A percentile compares a stretch with the other conserved stretches of the same genome.
These are phyloP conservation scores for Termitomyces heimii DNA, from an alignment of 768 basidiomycete species.

Conservation along the genomic window DNA sequence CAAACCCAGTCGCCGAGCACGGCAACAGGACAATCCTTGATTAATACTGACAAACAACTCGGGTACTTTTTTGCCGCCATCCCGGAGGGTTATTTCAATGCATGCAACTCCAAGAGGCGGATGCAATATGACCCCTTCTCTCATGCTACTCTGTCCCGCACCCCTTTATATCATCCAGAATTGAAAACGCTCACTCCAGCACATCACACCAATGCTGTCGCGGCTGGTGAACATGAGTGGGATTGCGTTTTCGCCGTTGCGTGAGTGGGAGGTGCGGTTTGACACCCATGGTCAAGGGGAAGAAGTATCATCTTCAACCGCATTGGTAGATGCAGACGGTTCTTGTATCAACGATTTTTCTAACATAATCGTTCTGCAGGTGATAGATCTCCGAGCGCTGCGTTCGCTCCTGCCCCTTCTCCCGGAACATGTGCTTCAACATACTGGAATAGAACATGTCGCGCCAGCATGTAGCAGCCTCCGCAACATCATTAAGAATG, in stretches of 20 bases:
- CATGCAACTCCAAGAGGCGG: background rate
- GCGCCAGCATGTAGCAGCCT: background rate
- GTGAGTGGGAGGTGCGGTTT: background rate
- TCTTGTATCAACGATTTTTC: background rate
- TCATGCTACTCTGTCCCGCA: background rate
- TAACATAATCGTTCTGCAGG: background rate
- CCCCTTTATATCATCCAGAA: background rate
- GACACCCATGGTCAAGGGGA: background rate
- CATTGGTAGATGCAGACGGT: background rate
- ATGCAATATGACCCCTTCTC: background rate
- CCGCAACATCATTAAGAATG: background rate
- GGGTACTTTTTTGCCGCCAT: background rate
- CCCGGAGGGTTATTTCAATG: background rate
- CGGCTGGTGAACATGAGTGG: background rate
- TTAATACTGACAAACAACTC: background rate
- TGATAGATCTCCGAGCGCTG: background rate
- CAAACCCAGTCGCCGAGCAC: background rate
- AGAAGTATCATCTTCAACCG: background rate
- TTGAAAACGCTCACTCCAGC: background rate
- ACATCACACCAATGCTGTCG: background rate
- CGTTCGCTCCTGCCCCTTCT: background rate
- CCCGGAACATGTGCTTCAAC: background rate
- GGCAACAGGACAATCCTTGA: background rate
- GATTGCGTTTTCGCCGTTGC: background rate
- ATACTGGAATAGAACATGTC: background rate